phyloP scores from a whole-genome alignment of 225 moss, liverwort and hornwort genomes.

The Marchantia paleacea region DNA sequence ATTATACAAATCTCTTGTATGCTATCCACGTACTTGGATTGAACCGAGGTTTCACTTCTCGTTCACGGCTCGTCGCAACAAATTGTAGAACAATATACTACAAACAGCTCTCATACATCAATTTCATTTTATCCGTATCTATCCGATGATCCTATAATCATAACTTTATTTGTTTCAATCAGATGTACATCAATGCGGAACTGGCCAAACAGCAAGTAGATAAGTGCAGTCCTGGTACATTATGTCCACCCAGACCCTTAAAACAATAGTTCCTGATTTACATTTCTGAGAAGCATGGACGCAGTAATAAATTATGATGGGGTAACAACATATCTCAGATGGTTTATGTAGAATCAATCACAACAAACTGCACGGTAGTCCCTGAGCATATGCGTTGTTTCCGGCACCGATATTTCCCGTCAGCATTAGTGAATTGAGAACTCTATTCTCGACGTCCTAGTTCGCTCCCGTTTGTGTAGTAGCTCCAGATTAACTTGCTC shows the following conservation, averaged over 20 bases:
- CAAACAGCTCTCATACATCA: not conserved
- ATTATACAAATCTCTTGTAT: not conserved
- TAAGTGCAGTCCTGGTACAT: slow-evolving; percentile 45
- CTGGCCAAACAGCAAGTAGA: slow-evolving; percentile 47
- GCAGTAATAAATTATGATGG: no score
- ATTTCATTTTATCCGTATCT: not conserved
- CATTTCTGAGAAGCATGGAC: no score
- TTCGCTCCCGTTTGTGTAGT: no score
- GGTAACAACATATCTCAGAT: no score
- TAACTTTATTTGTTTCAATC: not conserved
- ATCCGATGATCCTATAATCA: not conserved
- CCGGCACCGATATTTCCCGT: no score
- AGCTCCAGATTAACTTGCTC: no score
- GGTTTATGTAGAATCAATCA: no score
- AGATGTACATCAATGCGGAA: slow-evolving; percentile 50
- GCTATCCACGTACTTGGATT: not conserved
- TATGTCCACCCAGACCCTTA: not conserved
- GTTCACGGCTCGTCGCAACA: not conserved
- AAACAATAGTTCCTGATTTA: not conserved
- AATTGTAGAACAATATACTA: not conserved
- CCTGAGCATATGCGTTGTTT: no score
- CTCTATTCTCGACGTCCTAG: no score
- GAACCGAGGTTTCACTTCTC: not conserved
- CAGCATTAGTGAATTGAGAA: no score
- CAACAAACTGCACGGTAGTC: no score